Base-by-base conservation (phyloP, 208 protist genomes). In the Lotmaria passim region DNA sequence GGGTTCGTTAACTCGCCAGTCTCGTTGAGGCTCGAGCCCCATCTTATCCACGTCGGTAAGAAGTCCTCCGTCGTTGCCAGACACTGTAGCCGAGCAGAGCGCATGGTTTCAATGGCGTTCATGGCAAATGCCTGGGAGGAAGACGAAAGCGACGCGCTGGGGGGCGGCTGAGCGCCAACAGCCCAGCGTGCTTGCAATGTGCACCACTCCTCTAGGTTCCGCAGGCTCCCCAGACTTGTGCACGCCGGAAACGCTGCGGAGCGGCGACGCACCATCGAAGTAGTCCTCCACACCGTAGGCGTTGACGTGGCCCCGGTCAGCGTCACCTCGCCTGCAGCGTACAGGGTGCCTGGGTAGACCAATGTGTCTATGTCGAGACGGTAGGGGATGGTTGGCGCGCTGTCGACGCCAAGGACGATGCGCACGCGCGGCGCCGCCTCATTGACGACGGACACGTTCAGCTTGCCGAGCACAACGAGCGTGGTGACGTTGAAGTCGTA, bases 381-480 rank as follows among this genome's bases (percentile, higher is more conserved):
- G 28, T 72, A 68, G 5, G 59, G 31, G 0, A 14, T 15, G 8
- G 24, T 38, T 0, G 23, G 21, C 11, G 23, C 48, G 26, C 53
- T 48, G 7, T 38, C 33, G 26, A 36, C 59, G 38, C 72, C 73
- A 5, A 85, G 67, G 0, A 50, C 53, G 30, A 85, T 55, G 23
- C 69, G 68, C 7, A 85, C 26, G 21, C 24, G 57, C 8, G 60
- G 68, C 15, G 55, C 69, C 21, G 0, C 33, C 12, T 15, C 43
- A 4, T 48, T 21, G 7, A 3, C 3, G 2, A 73, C 67, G 1
- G 31, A 33, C 14, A 85, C 56, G 14, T 46, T 69, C 0, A 85
- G 70, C 30, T 52, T 65, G 28, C 80, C 80, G 5, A 85, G 51
- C 1, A 85, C 79, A 1, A 76, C 67, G n/a, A 85, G 51, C 5